A percentile compares a stretch with the other conserved stretches of the same genome.
These are phyloP conservation scores for Neckera pumila DNA, from an alignment of 225 moss, liverwort and hornwort genomes.

Conservation along the genomic window DNA sequence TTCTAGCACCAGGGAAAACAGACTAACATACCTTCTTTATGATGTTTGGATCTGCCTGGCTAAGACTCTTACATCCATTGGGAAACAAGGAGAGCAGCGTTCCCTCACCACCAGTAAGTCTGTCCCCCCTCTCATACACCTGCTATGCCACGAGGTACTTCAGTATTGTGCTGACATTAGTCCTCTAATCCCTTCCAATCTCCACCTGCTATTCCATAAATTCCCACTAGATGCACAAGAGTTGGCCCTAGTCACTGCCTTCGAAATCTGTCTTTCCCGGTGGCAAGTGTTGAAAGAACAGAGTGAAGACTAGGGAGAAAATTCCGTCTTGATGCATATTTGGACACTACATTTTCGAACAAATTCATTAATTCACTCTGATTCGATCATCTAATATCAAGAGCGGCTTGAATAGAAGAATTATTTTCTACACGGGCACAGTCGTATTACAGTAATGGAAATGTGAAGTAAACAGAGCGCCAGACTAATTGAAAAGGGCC, in stretches of 20 bases:
- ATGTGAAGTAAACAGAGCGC: not conserved
- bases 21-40: slow-evolving; percentile 25
- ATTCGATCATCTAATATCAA: not conserved
- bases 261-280: not conserved
- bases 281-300: not conserved
- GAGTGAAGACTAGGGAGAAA: not conserved
- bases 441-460: not conserved
- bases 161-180: not conserved
- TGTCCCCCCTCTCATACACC: slow-evolving; percentile 40
- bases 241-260: not conserved
- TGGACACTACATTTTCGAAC: not conserved
- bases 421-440: not conserved
- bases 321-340: not conserved
- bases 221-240: not conserved
- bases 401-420: not conserved
- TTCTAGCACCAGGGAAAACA: not conserved
- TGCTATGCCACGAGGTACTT: slow-evolving; percentile 4
- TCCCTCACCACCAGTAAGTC: slow-evolving; percentile 36
- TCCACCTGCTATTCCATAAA: not conserved
- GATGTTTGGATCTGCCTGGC: slow-evolving; percentile 19
- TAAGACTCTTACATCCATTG: slow-evolving; percentile 41
- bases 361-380: not conserved
- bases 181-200: not conserved
- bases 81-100: slow-evolving; percentile 43
- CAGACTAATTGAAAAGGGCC: not conserved